Conservation (phyloP, 108 stramenopile genomes). For the Skeletonema costatum region DNA sequence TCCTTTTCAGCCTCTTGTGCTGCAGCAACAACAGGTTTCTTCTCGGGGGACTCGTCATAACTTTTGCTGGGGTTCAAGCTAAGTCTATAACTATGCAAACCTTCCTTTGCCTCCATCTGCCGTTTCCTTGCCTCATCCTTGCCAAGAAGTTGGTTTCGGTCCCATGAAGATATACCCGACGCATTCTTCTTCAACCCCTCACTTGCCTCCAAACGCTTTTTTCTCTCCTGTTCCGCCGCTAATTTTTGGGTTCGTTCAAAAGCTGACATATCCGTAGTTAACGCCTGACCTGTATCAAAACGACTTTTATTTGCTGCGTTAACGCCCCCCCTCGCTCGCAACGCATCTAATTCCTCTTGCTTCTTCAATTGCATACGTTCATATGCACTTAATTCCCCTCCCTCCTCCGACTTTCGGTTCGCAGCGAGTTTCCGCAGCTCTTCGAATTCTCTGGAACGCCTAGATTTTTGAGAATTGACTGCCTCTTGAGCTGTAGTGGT, state of each 20-base stretch:
- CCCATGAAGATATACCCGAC: background rate
- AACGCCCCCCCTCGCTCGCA: background rate
- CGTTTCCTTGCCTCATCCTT: background rate
- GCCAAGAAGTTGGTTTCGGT: background rate
- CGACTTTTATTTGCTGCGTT: constrained; percentile 5
- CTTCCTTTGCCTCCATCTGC: constrained; percentile 5
- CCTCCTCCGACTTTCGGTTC: background rate
- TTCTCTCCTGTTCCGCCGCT: constrained; percentile 24
- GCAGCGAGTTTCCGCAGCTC: constrained; percentile 28
- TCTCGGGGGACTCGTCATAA: background rate
- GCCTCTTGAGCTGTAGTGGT: background rate
- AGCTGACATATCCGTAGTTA: constrained; percentile 21
- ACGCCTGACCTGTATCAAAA: constrained; percentile 25
- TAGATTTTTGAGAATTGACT: background rate
- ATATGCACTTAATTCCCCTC: background rate
- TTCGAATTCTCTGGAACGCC: constrained; percentile 27
- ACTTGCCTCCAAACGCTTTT: constrained; percentile 39
- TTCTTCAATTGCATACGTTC: constrained; percentile 1
- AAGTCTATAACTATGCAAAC: constrained; percentile 22
- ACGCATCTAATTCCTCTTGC: background rate
- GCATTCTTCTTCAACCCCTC: background rate
- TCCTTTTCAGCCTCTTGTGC: background rate
- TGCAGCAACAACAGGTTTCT: background rate
- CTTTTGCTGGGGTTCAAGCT: constrained; percentile 13
- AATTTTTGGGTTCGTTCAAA: constrained; percentile 12